Base-by-base conservation (phyloP, 495 filamentous ascomycete species). In the Oleoguttula mirabilis region DNA sequence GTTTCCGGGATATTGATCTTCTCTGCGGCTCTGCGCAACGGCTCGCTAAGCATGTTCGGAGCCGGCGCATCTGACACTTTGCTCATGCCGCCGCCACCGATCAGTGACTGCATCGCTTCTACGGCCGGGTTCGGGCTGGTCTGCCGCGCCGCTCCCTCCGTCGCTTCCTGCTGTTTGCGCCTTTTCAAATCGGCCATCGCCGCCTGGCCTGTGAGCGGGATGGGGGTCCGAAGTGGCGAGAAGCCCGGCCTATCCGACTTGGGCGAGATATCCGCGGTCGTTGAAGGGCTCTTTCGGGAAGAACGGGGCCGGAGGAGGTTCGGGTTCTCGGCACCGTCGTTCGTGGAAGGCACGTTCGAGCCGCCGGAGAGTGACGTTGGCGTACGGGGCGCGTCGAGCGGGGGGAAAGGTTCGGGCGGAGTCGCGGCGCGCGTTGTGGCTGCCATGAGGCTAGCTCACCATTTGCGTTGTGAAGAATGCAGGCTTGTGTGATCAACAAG, bases 121-220 rank as follows among this genome's bases (percentile, higher is more conserved):
- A 69, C 62, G 3, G 61, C 66, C 35, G 71, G 73, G 50, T 75
- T 77, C 6, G 62, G 60, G 48, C 59, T 48, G 63, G 66, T 61
- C 60, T 72, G 55, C 37, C 59, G 27, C 50, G 64, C 22, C 54
- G 51, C 44, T 56, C 56, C 42, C 58, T 48, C 56, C 24, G 65
- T 59, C 8, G 65, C 62, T 31, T 76, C 16, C 31, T 48, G 70
- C 46, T 75, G 70, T 31, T 63, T 61, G 36, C 57, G 61, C 23
- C 63, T 62, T 39, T 59, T 68, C 46, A 77, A 63, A 34, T 77
- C 75, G 36, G 69, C 71, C 41, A 75, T 48, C 21, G 67, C 72
- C 33, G 66, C 68, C n/a, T 69, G 71, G 25, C 66, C 73, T 10
- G 72, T 76, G 24, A 75, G 32, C 1, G 49, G 65, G 46, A 63